These are phyloP conservation scores for Boehmeria nivea DNA, from an alignment of 306 rosid genomes.

Conservation along the genomic window DNA sequence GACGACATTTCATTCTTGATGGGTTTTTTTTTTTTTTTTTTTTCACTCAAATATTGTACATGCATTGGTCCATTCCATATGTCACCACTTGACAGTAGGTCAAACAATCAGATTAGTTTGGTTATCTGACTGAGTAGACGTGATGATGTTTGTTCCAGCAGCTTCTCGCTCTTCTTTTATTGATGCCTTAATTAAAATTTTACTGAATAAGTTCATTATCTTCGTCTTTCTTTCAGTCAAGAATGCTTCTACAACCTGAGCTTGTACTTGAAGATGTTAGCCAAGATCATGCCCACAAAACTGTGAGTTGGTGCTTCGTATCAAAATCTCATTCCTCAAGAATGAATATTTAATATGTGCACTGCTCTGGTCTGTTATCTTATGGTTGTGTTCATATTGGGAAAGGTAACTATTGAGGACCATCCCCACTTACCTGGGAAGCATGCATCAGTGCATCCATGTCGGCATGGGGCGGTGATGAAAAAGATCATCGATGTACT, in stretches of 20 bases:
- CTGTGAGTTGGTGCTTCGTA: conserved; percentile 48
- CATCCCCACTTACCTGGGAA: conserved; percentile 95
- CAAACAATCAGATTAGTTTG: no score
- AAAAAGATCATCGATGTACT: conserved; percentile 91
- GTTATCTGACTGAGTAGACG: neutral
- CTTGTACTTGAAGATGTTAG: conserved; percentile 94
- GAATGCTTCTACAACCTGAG: conserved; percentile 90
- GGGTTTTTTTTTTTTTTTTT: no score
- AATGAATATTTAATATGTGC: neutral
- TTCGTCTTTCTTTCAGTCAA: conserved; percentile 42
- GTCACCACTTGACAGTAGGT: no score
- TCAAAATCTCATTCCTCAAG: neutral
- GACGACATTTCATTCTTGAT: no score
- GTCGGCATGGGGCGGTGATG: conserved; percentile 96
- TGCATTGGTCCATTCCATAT: no score
- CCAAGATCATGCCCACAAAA: conserved; percentile 95
- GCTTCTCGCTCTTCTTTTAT: no score
- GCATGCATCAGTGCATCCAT: conserved; percentile 97
- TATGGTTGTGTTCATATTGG: neutral
- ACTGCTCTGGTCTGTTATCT: neutral
- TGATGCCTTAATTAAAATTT: no score
- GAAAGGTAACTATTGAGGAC: conserved; percentile 86
- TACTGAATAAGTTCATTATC: neutral
- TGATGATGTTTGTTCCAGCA: no score
- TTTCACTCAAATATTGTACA: no score